Conservation (phyloP, 1,139 yeast genomes). For the Candida smagusa region DNA sequence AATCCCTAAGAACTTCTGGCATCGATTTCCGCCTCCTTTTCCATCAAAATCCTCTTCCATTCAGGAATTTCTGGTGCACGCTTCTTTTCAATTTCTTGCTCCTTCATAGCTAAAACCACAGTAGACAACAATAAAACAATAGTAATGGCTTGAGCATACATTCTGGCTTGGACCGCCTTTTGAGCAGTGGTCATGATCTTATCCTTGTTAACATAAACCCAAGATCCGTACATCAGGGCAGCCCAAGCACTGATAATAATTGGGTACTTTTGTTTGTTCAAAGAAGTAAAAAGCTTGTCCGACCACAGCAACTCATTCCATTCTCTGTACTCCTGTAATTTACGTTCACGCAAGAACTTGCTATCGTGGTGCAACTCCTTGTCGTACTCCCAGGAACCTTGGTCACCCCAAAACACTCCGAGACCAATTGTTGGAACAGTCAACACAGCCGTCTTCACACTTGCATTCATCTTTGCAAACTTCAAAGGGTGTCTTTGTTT, state of each 20-base stretch:
- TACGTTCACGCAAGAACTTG: slow-evolving; percentile 24
- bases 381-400: slow-evolving; percentile 49
- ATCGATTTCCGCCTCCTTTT: slow-evolving; percentile 20
- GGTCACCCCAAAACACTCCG: slow-evolving; percentile 45
- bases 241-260: slow-evolving; percentile 83
- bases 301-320: slow-evolving; percentile 17
- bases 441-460: slow-evolving; percentile 38
- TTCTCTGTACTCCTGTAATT: slow-evolving; percentile 16
- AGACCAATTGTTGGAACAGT: slow-evolving; percentile 41
- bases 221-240: slow-evolving; percentile 79
- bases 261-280: slow-evolving; percentile 66
- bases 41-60: slow-evolving; percentile 31
- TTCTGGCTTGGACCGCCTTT: slow-evolving; percentile 89
- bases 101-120: slow-evolving; percentile 60
- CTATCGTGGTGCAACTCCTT: slow-evolving; percentile 35
- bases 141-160: slow-evolving; percentile 86
- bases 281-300: slow-evolving; percentile 33
- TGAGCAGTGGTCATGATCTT: slow-evolving; percentile 75
- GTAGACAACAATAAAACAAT: slow-evolving; percentile 63
- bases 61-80: slow-evolving; percentile 39
- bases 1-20: slow-evolving; percentile 1
- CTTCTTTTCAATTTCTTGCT: slow-evolving; percentile 45
- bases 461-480: slow-evolving; percentile 35
- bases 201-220: slow-evolving; percentile 73
- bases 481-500: slow-evolving; percentile 32